These are phyloP conservation scores for Taiwanofungus camphoratus DNA, from an alignment of 1,284 basidiomycete species.

Conservation along the genomic window DNA sequence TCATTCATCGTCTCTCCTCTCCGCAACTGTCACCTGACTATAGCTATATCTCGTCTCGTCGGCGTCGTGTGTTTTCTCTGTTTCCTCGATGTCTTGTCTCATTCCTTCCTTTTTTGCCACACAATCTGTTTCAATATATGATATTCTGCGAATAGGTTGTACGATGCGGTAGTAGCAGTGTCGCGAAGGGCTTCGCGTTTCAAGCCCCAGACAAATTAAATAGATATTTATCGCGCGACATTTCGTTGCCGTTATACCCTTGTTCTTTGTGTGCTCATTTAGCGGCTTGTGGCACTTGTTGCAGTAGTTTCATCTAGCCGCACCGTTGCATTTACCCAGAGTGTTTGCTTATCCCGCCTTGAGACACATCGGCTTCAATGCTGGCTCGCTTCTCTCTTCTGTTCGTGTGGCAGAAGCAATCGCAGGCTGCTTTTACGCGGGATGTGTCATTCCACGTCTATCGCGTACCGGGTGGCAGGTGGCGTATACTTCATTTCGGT, in stretches of 20 bases:
- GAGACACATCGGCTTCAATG: no score
- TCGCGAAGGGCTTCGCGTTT: constrained; percentile 44
- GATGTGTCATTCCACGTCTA: no score
- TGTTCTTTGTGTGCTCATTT: no score
- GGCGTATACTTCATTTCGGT: no score
- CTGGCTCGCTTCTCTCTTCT: no score
- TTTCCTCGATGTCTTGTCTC: constrained; percentile 1
- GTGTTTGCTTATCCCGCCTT: no score
- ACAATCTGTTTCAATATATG: constrained; percentile 13
- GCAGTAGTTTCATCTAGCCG: no score
- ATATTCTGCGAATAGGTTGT: constrained; percentile 20
- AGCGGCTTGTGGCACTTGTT: no score
- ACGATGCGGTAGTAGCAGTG: constrained; percentile 19
- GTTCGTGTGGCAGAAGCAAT: no score
- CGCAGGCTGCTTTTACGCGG: no score
- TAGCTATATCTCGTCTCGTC: constrained; percentile 12
- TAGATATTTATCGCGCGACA: constrained; percentile 10
- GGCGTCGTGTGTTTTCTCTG: constrained; percentile 7
- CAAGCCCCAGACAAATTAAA: constrained; percentile 31
- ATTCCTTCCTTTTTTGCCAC: constrained; percentile 5
- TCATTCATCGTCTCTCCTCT: constrained; percentile 8
- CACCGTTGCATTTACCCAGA: no score
- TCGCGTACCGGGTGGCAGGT: no score
- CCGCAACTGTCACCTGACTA: constrained; percentile 16
- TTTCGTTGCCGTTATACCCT: constrained; percentile 2